Evolutionary conservation across 331 rosid species (phyloP).

Genomic region (Pyracantha coccinea): DNA sequence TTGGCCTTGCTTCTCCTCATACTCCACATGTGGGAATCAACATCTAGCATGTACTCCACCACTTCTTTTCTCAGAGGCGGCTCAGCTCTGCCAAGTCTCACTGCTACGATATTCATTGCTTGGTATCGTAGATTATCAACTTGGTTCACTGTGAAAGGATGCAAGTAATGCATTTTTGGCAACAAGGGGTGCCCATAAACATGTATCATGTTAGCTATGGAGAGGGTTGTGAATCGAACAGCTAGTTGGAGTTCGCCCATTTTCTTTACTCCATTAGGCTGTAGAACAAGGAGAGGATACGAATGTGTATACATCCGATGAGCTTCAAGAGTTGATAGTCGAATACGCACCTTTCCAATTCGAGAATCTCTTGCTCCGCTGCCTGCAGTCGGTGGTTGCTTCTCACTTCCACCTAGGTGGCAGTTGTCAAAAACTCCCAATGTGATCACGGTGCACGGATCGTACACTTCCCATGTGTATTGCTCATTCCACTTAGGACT

Average conservation of each 20-base stretch:
- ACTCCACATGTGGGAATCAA: constrained; percentile 94
- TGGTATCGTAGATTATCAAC: constrained; percentile 72
- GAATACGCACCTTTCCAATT: constrained; percentile 82
- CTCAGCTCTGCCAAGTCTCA: constrained; percentile 78
- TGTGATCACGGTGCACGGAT: constrained; percentile 86
- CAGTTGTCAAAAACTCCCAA: constrained; percentile 80
- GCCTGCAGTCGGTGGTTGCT: constrained; percentile 2
- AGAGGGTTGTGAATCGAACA: constrained; percentile 67
- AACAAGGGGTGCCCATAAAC: constrained; percentile 77
- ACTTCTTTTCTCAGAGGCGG: constrained; percentile 85
- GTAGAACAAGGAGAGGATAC: constrained; percentile 74
- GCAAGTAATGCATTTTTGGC: constrained; percentile 86
- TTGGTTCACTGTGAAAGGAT: constrained; percentile 80
- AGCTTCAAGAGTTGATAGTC: constrained; percentile 82
- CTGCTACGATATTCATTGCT: constrained; percentile 79
- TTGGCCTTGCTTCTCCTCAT: constrained; percentile 96
- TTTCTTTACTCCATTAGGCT: constrained; percentile 76
- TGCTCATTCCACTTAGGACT: constrained; percentile 93
- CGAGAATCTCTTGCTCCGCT: constrained; percentile 47
- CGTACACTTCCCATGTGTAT: constrained; percentile 91
- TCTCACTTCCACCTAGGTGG: constrained; percentile 57
- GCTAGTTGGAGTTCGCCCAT: constrained; percentile 91
- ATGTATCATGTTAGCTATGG: constrained; percentile 58
- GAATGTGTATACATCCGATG: constrained; percentile 57
- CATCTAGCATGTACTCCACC: constrained; percentile 86